Base-by-base conservation (phyloP, 495 filamentous ascomycete species). In the Pseudomonodictys pantanalensis region DNA sequence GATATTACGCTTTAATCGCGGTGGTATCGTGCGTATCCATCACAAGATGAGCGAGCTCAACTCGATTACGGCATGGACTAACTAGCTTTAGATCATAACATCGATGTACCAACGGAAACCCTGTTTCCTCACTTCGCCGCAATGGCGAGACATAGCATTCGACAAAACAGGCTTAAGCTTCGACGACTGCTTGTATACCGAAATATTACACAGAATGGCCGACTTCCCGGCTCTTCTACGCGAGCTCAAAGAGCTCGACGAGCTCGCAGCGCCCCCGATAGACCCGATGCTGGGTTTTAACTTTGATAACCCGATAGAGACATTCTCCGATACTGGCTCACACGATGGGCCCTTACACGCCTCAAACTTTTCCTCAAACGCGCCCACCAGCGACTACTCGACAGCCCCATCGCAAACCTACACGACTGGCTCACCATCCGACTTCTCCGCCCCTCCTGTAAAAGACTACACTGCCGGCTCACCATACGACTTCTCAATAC, bases 131-230 rank as follows among this genome's bases (percentile, higher is more conserved):
- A 54, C 54, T 22, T 43, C 33, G 22, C 47, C 53, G 1, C 47
- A 43, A 38, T 64, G 60, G 60, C 23, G 42, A 12, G 46, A 52
- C 20, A 46, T 64, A 4, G 60, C 54, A 5, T 64, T 64, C 42
- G 60, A 58, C 45, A 64, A 52, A 24, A 64, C 46, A 7, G 60
- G 47, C 2, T 25, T 64, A 3, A 53, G 29, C 29, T 52, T 50
- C 30, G 60, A 64, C 6, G 60, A 58, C 45, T 30, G 43, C 23
- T 47, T 64, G 3, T 58, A 64, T 25, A 47, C 60, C 23, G 60
- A 64, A 2, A 33, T 64, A 15, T 30, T 64, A 7, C 35, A 33
- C 1, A 46, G 20, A n/a, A 64, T 64, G 60, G 60, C 60, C 17
- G 18, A 47, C 3, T 58, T 64, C 23, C 60, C 60, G 5, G 28